Evolutionary conservation across 2,329 filamentous ascomycete species (phyloP).

Genomic region (Penicillium sp.): DNA sequence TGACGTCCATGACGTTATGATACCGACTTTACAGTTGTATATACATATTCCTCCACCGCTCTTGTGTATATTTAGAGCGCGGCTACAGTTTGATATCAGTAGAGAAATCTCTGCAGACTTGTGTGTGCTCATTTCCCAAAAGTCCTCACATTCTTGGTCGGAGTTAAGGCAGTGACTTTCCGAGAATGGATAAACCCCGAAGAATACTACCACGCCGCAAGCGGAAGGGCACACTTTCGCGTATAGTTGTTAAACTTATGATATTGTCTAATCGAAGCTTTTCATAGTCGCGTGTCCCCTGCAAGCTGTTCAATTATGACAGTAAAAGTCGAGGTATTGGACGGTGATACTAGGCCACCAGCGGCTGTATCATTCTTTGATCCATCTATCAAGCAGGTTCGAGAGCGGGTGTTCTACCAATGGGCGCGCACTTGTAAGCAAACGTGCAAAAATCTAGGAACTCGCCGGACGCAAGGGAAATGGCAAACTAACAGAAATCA

Average conservation of each 20-base stretch:
- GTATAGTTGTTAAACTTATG: neutral
- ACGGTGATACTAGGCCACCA: conserved; percentile 3
- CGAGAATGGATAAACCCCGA: conserved; percentile 6
- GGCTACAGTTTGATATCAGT: neutral
- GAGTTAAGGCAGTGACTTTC: conserved; percentile 4
- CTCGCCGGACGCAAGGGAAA: neutral
- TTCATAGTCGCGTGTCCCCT: neutral
- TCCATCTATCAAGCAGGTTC: conserved; percentile 19
- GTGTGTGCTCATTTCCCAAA: neutral
- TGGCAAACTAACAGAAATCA: neutral
- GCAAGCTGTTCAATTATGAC: neutral
- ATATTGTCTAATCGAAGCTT: neutral
- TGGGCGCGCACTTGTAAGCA: conserved; percentile 25
- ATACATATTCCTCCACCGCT: neutral
- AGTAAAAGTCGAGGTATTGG: neutral
- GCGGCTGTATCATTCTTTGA: conserved; percentile 28
- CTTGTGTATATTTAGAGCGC: neutral
- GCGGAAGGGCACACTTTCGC: neutral
- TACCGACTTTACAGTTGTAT: neutral
- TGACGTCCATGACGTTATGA: neutral
- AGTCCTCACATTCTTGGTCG: neutral
- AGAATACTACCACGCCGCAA: conserved; percentile 8
- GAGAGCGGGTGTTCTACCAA: conserved; percentile 20
- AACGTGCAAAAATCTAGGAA: neutral
- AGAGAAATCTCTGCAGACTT: too few relatives aligned